phyloP scores from a whole-genome alignment of 2,329 filamentous ascomycete species.

The Volutella citrinella region DNA sequence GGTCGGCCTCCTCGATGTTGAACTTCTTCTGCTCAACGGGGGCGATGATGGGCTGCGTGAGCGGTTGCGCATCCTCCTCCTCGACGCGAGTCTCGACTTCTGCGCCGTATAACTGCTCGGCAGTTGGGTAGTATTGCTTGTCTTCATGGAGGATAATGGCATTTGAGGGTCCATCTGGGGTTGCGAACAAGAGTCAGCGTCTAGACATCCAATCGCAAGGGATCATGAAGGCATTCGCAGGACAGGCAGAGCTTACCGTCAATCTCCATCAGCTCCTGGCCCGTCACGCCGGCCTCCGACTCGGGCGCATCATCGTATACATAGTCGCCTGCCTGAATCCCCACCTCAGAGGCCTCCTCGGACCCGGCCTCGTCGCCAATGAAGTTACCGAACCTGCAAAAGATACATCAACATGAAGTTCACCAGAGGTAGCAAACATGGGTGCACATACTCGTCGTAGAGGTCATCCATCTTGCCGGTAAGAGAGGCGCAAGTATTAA shows the following conservation, averaged over 20 bases:
- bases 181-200: slow-evolving; percentile 22
- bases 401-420: slow-evolving; percentile 9
- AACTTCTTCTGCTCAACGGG: slow-evolving; percentile 96
- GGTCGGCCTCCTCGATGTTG: slow-evolving; percentile 84
- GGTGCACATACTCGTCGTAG: slow-evolving; percentile 89
- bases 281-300: slow-evolving; percentile 60
- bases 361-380: slow-evolving; percentile 88
- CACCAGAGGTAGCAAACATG: slow-evolving; percentile 6
- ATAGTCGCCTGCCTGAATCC: slow-evolving; percentile 72
- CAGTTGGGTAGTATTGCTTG: slow-evolving; percentile 99
- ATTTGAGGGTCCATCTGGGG: slow-evolving; percentile 77
- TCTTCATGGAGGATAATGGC: slow-evolving; percentile 98
- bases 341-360: slow-evolving; percentile 79
- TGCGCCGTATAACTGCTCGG: slow-evolving; percentile 88
- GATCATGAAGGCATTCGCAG: too few species aligned
- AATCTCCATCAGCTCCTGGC: slow-evolving; percentile 89
- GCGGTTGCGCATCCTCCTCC: slow-evolving; percentile 92
- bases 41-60: slow-evolving; percentile 89
- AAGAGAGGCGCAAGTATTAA: slow-evolving; percentile 11
- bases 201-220: too few species aligned
- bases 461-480: slow-evolving; percentile 76
- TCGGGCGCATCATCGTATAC: slow-evolving; percentile 76
- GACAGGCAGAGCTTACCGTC: slow-evolving; percentile 60
- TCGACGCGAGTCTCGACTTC: slow-evolving; percentile 95
- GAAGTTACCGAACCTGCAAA: slow-evolving; percentile 86